Percentiles rank a stretch among this genome's conserved stretches.
These are phyloP conservation scores for Huntiella savannae DNA, from an alignment of 2,329 filamentous ascomycete species.

Conservation along the genomic window DNA sequence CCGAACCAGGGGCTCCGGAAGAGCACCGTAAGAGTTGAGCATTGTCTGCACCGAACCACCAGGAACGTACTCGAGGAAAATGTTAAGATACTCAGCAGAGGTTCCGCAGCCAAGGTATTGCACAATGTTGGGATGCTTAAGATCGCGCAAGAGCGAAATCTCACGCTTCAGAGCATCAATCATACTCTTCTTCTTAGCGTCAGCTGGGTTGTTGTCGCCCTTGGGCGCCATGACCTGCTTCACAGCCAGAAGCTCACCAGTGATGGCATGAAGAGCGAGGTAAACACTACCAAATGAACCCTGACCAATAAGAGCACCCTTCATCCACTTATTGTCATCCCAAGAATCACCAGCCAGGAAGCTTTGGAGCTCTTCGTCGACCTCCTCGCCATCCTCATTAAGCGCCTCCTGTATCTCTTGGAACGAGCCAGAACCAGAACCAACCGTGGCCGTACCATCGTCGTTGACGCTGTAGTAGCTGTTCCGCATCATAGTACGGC, in stretches of 20 bases:
- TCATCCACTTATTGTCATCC: conserved; percentile 98
- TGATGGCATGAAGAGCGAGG: conserved; percentile 83
- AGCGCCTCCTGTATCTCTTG: conserved; percentile 73
- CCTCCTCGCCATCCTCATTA: conserved; percentile 78
- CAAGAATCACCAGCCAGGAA: conserved; percentile 87
- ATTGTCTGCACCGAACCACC: conserved; percentile 95
- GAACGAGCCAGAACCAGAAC: conserved; percentile 49
- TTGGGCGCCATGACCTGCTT: conserved; percentile 91
- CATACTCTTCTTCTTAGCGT: conserved; percentile 92
- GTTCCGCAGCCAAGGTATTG: conserved; percentile 93
- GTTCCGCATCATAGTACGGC: conserved; percentile 41
- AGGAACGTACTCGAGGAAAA: conserved; percentile 98
- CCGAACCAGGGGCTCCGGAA: conserved; percentile 80
- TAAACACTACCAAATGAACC: conserved; percentile 95
- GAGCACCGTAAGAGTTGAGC: conserved; percentile 93
- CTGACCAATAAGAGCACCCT: conserved; percentile 89
- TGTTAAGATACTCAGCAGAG: conserved; percentile 82
- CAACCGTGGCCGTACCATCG: conserved; percentile 26
- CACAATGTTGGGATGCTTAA: conserved; percentile 93
- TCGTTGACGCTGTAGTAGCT: conserved; percentile 62
- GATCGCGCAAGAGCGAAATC: conserved; percentile 79
- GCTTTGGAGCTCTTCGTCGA: conserved; percentile 72
- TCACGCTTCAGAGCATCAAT: conserved; percentile 93
- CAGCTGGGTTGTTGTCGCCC: conserved; percentile 59
- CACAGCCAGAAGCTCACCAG: conserved; percentile 90